Evolutionary conservation across 177 flowering plant species (phyloP), one percentile per base, ranked within the genome.

Genomic region (Vitis hybrid): DNA sequence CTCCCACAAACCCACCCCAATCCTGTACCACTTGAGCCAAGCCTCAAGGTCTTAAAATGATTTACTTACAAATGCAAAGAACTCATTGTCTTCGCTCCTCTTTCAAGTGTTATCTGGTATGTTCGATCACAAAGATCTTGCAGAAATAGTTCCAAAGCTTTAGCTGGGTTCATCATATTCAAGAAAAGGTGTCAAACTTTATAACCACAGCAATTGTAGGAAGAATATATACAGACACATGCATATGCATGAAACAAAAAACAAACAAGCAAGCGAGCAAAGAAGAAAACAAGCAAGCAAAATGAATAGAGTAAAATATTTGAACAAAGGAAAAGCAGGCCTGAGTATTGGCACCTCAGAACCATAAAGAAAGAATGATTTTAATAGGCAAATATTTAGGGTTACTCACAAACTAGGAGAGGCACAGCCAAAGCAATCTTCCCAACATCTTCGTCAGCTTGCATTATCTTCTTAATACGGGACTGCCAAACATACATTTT

Each of bases 391-490:
- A 57, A 57, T 57, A 2, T 18, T 7, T 7, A 56, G 5, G 2
- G 57, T 4, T 72, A 83, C 97, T 87, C 66, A 92, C 97, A 92
- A 48, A 92, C 94, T 74, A 92, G 78, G 72, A 91, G 87, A 21
- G 95, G 97, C 71, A 92, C 95, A 7, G 97, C 97, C 89, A 90
- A 77, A 15, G 97, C 97, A 59, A 92, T 92, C 86, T 92, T 92
- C 73, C 97, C 97, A 55, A 92, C 88, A 82, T 92, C 95, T 63
- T 92, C 97, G 79, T 91, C 94, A 62, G 94, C 87, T 84, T 91
- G 97, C 97, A 90, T 91, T 60, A 91, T 91, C 82, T 92, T 92
- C 70, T 92, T 92, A 48, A 92, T 91, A 49, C 97, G 86, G 54
- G 92, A 87, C 94, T 92, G 88, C 52, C 18, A 70, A 71, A 70